Base-by-base conservation (phyloP, 805 yeast genomes). In the Kazachstania viticola region DNA sequence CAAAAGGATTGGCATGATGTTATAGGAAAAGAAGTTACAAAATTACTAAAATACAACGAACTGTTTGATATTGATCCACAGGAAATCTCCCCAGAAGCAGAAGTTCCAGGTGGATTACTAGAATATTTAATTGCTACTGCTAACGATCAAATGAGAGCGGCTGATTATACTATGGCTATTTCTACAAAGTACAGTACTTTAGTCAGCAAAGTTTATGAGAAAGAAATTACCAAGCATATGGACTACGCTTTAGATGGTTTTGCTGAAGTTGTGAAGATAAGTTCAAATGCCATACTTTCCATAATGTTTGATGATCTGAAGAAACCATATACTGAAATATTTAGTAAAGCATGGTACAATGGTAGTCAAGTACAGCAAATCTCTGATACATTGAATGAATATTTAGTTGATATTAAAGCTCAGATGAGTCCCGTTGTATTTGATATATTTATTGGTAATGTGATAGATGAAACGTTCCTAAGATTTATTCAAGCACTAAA, bases 101-200 rank as follows among this genome's bases (percentile, higher is more conserved):
- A 62, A 36, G 64, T 77, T 4, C 72, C 78, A n/a, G 74, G 81
- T 16, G 95, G 95, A 2, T 60, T 84, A 19, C 64, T 78, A 25
- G 95, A 84, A 47, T 84, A 84, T 55, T 57, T 81, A 32, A 70
- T 81, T 12, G 94, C 94, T 0, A 65, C 82, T 13, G 88, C 87
- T 3, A 84, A 84, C 55, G 91, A 87, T 43, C 93, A 80, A 55
- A 71, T 75, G 61, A 65, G 75, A 39, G 77, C 77, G 12, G 79
- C 80, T 3, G 78, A 73, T 43, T 71, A 71, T 40, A 60, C 77
- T 2, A 91, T 80, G 40, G 79, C 80, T 16, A 75, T 81, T 35
- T 67, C 79, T 5, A 72, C 71, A 30, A 67, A 78, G 36, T 68
- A 78, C 44, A 70, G 73, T 15, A 73, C 19, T 5, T 63, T 73